Evolutionary conservation across 345 rosid genomes (phyloP).

Genomic region (Eucalyptus cloeziana): DNA sequence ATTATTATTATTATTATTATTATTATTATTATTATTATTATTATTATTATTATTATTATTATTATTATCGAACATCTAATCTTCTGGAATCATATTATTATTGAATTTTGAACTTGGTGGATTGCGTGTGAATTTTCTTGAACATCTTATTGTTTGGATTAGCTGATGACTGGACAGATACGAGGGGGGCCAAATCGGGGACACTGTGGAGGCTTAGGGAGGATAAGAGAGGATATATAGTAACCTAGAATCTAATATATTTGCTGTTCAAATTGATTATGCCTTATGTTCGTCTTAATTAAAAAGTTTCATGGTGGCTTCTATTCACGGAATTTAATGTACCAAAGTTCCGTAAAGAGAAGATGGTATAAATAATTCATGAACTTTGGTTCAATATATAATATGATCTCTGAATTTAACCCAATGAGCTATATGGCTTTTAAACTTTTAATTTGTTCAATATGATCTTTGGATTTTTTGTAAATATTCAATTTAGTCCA

Average conservation of each 20-base stretch:
- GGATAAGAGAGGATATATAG: background rate
- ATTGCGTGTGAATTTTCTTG: background rate
- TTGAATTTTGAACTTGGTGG: background rate
- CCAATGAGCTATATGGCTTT: too few species aligned
- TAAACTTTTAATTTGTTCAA: too few species aligned
- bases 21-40: background rate
- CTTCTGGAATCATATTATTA: background rate
- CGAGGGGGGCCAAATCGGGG: background rate
- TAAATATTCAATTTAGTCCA: too few species aligned
- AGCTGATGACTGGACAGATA: background rate
- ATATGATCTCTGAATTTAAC: too few species aligned
- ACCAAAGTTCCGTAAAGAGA: background rate
- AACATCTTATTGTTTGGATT: background rate
- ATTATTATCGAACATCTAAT: background rate
- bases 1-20: background rate
- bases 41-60: background rate
- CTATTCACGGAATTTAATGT: background rate
- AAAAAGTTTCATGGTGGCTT: background rate
- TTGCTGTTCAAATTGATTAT: background rate
- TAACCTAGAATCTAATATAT: background rate
- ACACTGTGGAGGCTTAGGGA: background rate
- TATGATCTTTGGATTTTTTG: too few species aligned
- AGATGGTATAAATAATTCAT: too few species aligned
- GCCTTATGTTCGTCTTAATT: background rate
- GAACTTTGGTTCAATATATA: too few species aligned